These are phyloP conservation scores for Trichoderma parareesei DNA, from an alignment of 495 filamentous ascomycete genomes.

Conservation along the genomic window DNA sequence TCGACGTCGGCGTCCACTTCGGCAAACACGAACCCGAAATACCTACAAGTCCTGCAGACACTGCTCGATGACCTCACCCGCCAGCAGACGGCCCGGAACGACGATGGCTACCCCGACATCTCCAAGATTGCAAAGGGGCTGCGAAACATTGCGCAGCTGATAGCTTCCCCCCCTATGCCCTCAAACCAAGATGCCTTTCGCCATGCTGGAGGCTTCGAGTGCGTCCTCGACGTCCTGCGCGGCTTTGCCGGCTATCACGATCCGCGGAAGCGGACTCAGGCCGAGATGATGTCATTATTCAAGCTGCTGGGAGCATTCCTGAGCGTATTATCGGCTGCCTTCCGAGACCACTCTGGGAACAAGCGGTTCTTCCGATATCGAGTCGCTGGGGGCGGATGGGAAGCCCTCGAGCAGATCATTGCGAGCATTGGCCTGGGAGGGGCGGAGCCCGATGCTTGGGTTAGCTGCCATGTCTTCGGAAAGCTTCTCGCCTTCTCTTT, in stretches of 20 bases:
- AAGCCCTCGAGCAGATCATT: conserved; percentile 62
- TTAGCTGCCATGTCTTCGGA: conserved; percentile 71
- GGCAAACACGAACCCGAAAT: conserved; percentile 31
- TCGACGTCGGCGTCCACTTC: conserved; percentile 48
- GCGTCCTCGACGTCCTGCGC: conserved; percentile 57
- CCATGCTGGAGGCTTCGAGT: conserved; percentile 70
- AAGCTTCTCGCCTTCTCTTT: conserved; percentile 75
- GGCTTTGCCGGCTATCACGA: conserved; percentile 67
- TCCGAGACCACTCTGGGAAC: conserved; percentile 79
- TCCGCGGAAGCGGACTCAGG: conserved; percentile 45
- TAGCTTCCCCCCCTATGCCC: conserved; percentile 33
- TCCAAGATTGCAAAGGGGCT: conserved; percentile 31
- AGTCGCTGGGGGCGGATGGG: conserved; percentile 68
- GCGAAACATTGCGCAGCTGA: conserved; percentile 37
- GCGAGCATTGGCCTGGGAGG: conserved; percentile 52
- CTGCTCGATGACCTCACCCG: conserved; percentile 43
- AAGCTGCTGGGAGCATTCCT: conserved; percentile 63
- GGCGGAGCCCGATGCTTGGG: conserved; percentile 48
- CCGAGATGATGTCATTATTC: conserved; percentile 55
- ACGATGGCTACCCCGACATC: conserved; percentile 33
- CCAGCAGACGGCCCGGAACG: conserved; percentile 16
- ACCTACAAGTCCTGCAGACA: conserved; percentile 42
- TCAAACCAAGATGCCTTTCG: conserved; percentile 73
- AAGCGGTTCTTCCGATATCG: conserved; percentile 71
- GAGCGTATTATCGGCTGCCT: conserved; percentile 62